Evolutionary conservation across 768 basidiomycete genomes (phyloP).

Genomic region (Russula sp.): DNA sequence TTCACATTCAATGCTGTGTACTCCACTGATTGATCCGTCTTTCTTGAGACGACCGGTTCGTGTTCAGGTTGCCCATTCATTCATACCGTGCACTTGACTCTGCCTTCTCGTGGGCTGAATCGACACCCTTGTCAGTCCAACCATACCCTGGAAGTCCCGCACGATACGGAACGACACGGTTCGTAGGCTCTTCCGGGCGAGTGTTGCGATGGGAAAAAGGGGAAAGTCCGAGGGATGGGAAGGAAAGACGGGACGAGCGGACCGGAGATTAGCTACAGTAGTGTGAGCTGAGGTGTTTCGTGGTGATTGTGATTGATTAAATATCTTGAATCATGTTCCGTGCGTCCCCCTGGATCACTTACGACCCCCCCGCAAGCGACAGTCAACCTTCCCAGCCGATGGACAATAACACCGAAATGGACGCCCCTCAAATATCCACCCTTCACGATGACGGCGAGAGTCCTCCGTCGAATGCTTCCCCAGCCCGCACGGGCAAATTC

Average conservation of each 20-base stretch:
- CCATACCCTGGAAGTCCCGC: too few relatives aligned
- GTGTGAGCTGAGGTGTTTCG: not conserved
- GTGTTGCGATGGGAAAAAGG: too few relatives aligned
- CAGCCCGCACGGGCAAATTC: constrained; percentile 39
- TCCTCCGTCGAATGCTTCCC: constrained; percentile 47
- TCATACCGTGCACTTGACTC: too few relatives aligned
- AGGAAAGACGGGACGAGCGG: constrained; percentile 17
- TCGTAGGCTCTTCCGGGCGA: too few relatives aligned
- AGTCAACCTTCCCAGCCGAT: constrained; percentile 27
- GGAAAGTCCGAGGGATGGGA: too few relatives aligned
- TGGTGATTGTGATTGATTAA: constrained; percentile 1
- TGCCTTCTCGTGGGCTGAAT: too few relatives aligned
- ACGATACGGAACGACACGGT: too few relatives aligned
- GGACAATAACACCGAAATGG: constrained; percentile 59
- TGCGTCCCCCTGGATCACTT: constrained; percentile 60
- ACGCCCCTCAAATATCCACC: constrained; percentile 72
- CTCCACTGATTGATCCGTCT: too few relatives aligned
- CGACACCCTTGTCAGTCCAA: too few relatives aligned
- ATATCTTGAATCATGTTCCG: constrained; percentile 46
- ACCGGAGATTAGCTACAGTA: not conserved
- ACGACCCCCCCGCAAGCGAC: constrained; percentile 36
- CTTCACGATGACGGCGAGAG: constrained; percentile 71
- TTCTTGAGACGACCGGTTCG: not conserved
- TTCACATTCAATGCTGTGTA: not conserved
- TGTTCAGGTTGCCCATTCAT: constrained; percentile 56